Conservation (phyloP, 2,329 filamentous ascomycete genomes). For the Hansfordia pulvinata region DNA sequence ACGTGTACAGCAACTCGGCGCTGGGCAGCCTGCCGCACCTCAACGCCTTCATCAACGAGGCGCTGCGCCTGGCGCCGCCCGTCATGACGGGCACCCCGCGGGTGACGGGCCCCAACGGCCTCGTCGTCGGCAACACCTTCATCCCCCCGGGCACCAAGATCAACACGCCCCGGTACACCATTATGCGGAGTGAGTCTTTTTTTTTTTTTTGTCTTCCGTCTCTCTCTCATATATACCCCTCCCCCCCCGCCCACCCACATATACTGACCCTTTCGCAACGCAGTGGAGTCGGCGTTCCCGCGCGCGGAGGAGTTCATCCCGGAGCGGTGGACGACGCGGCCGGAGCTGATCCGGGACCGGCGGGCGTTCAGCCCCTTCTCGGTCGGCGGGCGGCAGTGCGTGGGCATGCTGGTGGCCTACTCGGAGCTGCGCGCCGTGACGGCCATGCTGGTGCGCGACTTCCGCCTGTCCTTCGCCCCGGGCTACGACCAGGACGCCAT, state of each 20-base stretch:
- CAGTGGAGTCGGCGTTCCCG: slow-evolving; percentile 8
- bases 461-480: slow-evolving; percentile 6
- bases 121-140: slow-evolving; percentile 4
- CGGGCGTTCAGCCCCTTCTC: slow-evolving; percentile 8
- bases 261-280: too few species aligned
- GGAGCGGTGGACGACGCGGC: slow-evolving; percentile 8
- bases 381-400: slow-evolving; percentile 6
- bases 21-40: slow-evolving; percentile 6
- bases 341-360: slow-evolving; percentile 8
- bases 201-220: too few species aligned
- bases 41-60: slow-evolving; percentile 7
- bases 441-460: slow-evolving; percentile 5
- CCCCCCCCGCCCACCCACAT: too few species aligned
- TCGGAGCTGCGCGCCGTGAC: slow-evolving; percentile 6
- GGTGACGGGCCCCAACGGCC: slow-evolving; percentile 6
- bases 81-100: slow-evolving; percentile 6
- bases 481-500: not conserved
- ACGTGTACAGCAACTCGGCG: slow-evolving; percentile 3
- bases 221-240: too few species aligned
- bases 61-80: slow-evolving; percentile 6
- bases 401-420: slow-evolving; percentile 7
- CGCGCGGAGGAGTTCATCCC: slow-evolving; percentile 8
- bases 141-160: slow-evolving; percentile 7
- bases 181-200: slow-evolving; percentile 8
- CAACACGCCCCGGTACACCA: slow-evolving; percentile 7